These are phyloP conservation scores for Cunninghamia lanceolata DNA, from an alignment of 75 land plant species.

Conservation along the genomic window DNA sequence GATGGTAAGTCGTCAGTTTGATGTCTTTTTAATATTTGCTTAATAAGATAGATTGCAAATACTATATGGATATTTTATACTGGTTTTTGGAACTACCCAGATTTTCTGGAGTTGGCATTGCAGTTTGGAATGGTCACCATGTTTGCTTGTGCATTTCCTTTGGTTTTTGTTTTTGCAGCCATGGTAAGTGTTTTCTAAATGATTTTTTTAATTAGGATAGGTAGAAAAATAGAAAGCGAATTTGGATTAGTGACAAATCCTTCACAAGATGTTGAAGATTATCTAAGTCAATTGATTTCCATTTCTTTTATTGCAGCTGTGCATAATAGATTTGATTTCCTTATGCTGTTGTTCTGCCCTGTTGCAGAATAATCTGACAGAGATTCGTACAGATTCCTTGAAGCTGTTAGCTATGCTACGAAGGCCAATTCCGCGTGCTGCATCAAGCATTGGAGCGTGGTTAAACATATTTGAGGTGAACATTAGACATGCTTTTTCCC, in stretches of 20 bases:
- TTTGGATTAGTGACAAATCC: background rate
- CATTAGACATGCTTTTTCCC: background rate
- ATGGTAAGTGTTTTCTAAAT: slow-evolving; percentile 28
- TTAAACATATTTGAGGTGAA: slow-evolving; percentile 87
- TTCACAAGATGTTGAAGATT: background rate
- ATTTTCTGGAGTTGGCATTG: slow-evolving; percentile 89
- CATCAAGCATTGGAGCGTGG: slow-evolving; percentile 93
- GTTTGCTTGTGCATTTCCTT: slow-evolving; percentile 95
- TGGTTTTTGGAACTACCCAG: slow-evolving; percentile 31
- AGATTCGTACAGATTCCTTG: slow-evolving; percentile 87
- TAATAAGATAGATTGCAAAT: background rate
- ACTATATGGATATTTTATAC: background rate
- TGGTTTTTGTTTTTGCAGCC: slow-evolving; percentile 68
- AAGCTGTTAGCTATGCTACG: slow-evolving; percentile 72
- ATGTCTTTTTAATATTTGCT: background rate
- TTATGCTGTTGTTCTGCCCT: background rate
- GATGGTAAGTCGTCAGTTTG: slow-evolving; percentile 55
- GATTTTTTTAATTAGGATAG: background rate
- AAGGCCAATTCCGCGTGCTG: slow-evolving; percentile 82
- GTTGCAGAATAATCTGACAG: slow-evolving; percentile 77
- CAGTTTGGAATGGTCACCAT: slow-evolving; percentile 98
- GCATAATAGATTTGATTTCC: background rate
- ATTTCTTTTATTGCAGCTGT: background rate
- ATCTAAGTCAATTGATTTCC: background rate
- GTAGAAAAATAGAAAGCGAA: background rate